These are phyloP conservation scores for Protomyces inouyei DNA, from an alignment of 1,139 yeast genomes.

Conservation along the genomic window DNA sequence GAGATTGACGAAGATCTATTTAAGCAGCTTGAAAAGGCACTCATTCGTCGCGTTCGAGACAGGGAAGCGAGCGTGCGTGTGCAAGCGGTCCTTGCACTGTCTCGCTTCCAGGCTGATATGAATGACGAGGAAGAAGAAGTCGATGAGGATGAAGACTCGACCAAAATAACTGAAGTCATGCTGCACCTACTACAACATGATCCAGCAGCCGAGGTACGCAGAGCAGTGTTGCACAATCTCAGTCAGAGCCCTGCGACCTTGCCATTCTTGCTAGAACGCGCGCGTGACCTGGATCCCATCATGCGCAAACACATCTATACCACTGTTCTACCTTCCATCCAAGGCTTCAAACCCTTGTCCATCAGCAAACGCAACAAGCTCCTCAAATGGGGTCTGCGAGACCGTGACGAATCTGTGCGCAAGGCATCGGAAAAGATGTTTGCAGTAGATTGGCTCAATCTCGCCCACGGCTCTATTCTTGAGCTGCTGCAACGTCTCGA, in stretches of 20 bases:
- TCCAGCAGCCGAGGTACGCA: conserved; percentile 79
- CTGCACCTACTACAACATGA: conserved; percentile 64
- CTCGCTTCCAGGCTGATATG: conserved; percentile 66
- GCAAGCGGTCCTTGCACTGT: conserved; percentile 75
- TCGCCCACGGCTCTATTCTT: conserved; percentile 63
- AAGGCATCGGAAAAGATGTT: conserved; percentile 70
- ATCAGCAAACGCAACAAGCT: conserved; percentile 60
- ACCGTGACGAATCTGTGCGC: conserved; percentile 70
- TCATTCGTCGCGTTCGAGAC: conserved; percentile 65
- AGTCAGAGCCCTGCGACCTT: conserved; percentile 53
- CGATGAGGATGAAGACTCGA: conserved; percentile 44
- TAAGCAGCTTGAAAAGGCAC: conserved; percentile 56
- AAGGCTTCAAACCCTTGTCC: conserved; percentile 59
- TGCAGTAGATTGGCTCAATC: conserved; percentile 64
- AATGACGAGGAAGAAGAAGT: conserved; percentile 42
- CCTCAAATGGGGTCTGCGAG: conserved; percentile 78
- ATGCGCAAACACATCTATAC: conserved; percentile 72
- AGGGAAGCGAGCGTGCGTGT: conserved; percentile 73
- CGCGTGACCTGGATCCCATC: conserved; percentile 67
- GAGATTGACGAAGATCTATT: conserved; percentile 73
- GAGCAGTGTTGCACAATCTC: conserved; percentile 73
- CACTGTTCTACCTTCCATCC: conserved; percentile 61
- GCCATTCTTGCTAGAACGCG: conserved; percentile 67
- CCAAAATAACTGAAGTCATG: conserved; percentile 44
- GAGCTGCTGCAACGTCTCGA: conserved; percentile 67